These are phyloP conservation scores for Yarrowia alimentaria DNA, from an alignment of 805 yeast genomes.

Conservation along the genomic window DNA sequence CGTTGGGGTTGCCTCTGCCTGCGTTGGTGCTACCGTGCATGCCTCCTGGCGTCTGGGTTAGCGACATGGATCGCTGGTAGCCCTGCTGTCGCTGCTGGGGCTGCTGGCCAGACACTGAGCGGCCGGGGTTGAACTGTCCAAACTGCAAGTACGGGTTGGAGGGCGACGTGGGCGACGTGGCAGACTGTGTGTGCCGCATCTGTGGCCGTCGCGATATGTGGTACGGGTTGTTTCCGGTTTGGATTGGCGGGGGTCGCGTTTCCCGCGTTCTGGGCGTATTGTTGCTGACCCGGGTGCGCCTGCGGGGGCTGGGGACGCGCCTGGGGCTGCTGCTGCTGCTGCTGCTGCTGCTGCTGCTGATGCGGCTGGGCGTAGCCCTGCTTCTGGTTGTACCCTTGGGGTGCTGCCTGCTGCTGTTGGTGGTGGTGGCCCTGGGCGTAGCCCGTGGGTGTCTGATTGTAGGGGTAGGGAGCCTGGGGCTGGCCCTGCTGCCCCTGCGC, in stretches of 20 bases:
- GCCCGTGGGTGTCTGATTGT: too few relatives aligned
- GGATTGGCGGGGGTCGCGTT: conserved; percentile 3
- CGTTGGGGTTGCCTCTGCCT: conserved; percentile 23
- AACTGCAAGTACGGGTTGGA: conserved; percentile 23
- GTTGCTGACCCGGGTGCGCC: too few relatives aligned
- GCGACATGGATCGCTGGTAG: conserved; percentile 9
- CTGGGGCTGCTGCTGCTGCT: conserved; percentile 16
- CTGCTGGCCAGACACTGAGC: conserved; percentile 25
- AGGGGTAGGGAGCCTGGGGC: too few relatives aligned
- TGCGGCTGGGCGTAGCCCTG: too few relatives aligned
- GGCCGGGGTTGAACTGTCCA: conserved; percentile 11
- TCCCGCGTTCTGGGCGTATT: too few relatives aligned
- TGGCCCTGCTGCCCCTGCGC: too few relatives aligned
- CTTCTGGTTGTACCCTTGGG: too few relatives aligned
- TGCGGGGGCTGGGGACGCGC: background rate
- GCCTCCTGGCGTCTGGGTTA: conserved; percentile 15
- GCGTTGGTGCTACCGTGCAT: conserved; percentile 9
- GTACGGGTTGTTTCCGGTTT: conserved; percentile 12
- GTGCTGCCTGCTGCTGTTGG: conserved; percentile 6
- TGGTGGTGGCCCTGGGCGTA: background rate
- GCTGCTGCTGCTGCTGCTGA: background rate
- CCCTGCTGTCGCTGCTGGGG: conserved; percentile 10
- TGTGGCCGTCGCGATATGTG: conserved; percentile 9
- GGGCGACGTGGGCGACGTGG: conserved; percentile 11
- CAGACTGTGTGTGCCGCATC: conserved; percentile 23